Evolutionary conservation across 1,284 basidiomycete species (phyloP), one percentile per base, ranked within the genome.

Genomic region (Meira nashicola): DNA sequence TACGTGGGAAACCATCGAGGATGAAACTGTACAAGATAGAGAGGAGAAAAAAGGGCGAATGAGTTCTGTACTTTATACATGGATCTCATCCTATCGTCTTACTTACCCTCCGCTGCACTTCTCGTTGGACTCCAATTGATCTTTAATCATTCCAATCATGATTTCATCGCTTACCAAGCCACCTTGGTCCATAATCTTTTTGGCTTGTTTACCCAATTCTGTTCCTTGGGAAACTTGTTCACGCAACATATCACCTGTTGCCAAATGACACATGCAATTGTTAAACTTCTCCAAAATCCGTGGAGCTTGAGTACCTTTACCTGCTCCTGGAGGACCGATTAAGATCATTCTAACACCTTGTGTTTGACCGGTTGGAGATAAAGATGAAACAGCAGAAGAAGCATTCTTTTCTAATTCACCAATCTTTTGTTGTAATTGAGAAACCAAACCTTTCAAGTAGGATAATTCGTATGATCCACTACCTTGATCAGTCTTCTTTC

Each of bases 231-330:
- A 74, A 60, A 98, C 92, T 80, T 98, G 92, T 67, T 93, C 90
- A 52, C 94, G 89, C 60, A 98, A 84, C 91, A 98, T 95, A 83
- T 98, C 94, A 40, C 94, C 94, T 33, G 94, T 98, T 37, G 94
- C 93, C 68, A 98, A 84, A 82, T 98, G 94, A 83, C 94, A 98
- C 55, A 98, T 86, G 79, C 90, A 92, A 71, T 75, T 72, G 62
- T 73, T 65, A 84, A 89, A 98, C 78, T 90, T 86, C 66, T 92
- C 87, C 55, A 88, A 86, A 81, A 98, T 94, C 79, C 85, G 86
- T 23, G 95, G 94, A 1, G 92, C 94, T 80, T 98, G 94, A 1
- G 94, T 98, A 50, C 94, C 94, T 84, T 98, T 98, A 90, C 93
- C 93, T 73, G 94, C 91, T 74, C 94, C 94, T 51, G 94, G 94